These are phyloP conservation scores for Colletotrichum sp. DNA, from an alignment of 2,329 filamentous ascomycete genomes.

Conservation along the genomic window DNA sequence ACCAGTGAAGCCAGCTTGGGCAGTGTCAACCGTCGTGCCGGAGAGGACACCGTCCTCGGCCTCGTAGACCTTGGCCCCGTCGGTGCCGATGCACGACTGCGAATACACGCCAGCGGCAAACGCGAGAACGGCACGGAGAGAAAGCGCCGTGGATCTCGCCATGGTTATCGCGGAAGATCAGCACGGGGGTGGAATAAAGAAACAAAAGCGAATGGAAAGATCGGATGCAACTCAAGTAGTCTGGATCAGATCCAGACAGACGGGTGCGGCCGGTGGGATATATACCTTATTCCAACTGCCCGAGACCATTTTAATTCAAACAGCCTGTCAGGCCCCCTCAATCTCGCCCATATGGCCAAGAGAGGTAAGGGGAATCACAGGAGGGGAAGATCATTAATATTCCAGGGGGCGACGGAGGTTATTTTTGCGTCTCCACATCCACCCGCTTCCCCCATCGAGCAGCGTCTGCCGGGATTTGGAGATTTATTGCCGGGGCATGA, in stretches of 20 bases:
- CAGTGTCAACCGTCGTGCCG: constrained; percentile 43
- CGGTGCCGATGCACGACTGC: constrained; percentile 12
- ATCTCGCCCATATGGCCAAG: not conserved
- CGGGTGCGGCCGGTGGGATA: not conserved
- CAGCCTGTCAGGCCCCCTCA: not conserved
- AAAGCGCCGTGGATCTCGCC: constrained; percentile 6
- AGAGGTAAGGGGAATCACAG: not conserved
- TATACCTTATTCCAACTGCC: not conserved
- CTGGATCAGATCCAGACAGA: not conserved
- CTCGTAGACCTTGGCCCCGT: constrained; percentile 29
- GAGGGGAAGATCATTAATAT: not conserved
- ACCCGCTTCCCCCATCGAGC: not conserved
- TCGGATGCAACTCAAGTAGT: not conserved
- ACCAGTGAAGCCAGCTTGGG: constrained; percentile 43
- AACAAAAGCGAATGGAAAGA: not conserved
- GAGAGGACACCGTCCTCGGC: constrained; percentile 45
- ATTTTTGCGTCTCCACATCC: constrained; percentile 2
- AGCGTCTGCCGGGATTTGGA: not conserved
- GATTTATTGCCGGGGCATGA: not conserved
- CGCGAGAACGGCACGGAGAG: not conserved
- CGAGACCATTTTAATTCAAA: not conserved
- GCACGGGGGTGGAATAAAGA: not conserved
- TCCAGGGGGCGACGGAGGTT: not conserved
- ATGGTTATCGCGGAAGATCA: not conserved
- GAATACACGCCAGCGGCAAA: constrained; percentile 15